Percentiles rank a stretch among this genome's conserved stretches.
phyloP scores from a whole-genome alignment of 83 land plant genomes.

The Thuja plicata region DNA sequence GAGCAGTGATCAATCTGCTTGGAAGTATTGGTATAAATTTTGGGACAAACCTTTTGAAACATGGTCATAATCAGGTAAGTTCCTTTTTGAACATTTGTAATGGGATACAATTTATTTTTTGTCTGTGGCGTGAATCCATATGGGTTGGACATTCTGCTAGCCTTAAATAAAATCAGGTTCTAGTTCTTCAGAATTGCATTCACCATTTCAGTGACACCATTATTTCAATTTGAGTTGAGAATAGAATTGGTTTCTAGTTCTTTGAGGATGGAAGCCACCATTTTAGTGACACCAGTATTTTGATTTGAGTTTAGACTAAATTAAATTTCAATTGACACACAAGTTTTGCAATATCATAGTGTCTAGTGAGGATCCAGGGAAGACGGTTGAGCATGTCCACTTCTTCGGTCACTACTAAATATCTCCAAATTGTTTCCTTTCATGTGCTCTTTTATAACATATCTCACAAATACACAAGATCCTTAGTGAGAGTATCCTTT shows the following conservation, averaged over 20 bases:
- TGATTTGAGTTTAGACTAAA: not conserved
- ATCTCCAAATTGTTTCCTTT: too few relatives aligned
- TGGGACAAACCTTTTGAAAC: conserved; percentile 96
- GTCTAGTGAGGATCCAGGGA: too few relatives aligned
- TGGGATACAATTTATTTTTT: not conserved
- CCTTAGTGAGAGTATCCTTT: too few relatives aligned
- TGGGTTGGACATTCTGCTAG: not conserved
- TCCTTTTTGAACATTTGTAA: not conserved
- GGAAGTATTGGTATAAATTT: conserved; percentile 97
- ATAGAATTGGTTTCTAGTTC: not conserved
- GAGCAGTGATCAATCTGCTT: conserved; percentile 86
- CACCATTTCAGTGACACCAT: not conserved
- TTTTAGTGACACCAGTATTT: not conserved
- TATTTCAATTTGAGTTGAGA: not conserved
- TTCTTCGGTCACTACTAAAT: too few relatives aligned
- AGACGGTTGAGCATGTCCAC: too few relatives aligned
- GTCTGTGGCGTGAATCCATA: not conserved
- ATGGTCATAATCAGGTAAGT: conserved; percentile 89
- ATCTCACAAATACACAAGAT: too few relatives aligned
- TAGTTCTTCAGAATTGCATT: not conserved
- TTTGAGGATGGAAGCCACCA: not conserved
- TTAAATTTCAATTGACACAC: not conserved
- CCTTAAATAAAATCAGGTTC: not conserved
- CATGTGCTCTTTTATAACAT: too few relatives aligned
- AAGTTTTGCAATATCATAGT: too few relatives aligned